phyloP scores from a whole-genome alignment of 306 rosid species.

The Vicia faba region DNA sequence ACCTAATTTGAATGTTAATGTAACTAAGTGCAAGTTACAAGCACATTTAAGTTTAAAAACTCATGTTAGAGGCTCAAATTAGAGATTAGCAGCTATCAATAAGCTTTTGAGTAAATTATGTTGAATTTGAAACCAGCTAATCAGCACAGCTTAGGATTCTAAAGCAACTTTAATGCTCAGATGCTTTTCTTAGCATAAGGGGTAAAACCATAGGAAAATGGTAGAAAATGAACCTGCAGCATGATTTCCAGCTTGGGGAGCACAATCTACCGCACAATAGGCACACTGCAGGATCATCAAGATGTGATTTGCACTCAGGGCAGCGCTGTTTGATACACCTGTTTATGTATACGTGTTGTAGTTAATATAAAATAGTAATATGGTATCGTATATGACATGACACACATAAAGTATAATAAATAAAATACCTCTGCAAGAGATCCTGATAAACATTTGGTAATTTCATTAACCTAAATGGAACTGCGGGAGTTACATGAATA shows the following conservation, averaged over 20 bases:
- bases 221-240: slow-evolving; percentile 80
- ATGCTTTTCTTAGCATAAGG: slow-evolving; percentile 25
- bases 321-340: slow-evolving; percentile 87
- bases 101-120: slow-evolving; percentile 19
- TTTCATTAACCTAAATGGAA: slow-evolving; percentile 82
- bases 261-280: slow-evolving; percentile 91
- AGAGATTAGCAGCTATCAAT: slow-evolving; percentile 16
- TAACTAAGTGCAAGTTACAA: not conserved
- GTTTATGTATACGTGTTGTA: slow-evolving; percentile 31
- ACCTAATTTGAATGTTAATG: slow-evolving; percentile 1
- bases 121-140: slow-evolving; percentile 22
- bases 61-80: slow-evolving; percentile 11
- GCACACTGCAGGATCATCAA: slow-evolving; percentile 91
- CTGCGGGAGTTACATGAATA: slow-evolving; percentile 70
- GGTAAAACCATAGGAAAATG: slow-evolving; percentile 2
- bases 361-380: slow-evolving; percentile 8
- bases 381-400: not conserved
- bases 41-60: not conserved
- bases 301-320: slow-evolving; percentile 59
- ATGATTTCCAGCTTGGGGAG: slow-evolving; percentile 83
- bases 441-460: slow-evolving; percentile 87
- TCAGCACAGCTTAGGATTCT: slow-evolving; percentile 5
- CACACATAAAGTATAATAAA: slow-evolving; percentile 9
- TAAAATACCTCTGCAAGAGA: slow-evolving; percentile 81
- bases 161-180: slow-evolving; percentile 13